phyloP scores from a whole-genome alignment of 148 eudicot genomes.

The Nyssa sinensis region DNA sequence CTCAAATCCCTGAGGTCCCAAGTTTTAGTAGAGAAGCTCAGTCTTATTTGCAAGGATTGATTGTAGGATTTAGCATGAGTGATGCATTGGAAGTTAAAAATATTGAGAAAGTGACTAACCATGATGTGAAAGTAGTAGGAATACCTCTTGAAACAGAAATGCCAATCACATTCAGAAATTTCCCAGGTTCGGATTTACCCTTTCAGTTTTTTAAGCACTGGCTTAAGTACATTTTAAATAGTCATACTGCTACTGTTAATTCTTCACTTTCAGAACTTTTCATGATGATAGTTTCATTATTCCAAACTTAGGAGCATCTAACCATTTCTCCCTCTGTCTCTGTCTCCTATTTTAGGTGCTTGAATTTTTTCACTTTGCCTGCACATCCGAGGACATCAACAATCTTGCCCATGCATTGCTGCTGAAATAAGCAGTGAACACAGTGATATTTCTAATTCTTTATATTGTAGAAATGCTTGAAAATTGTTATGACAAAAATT shows the following conservation, averaged over 20 bases:
- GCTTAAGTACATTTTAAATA: not conserved
- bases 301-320: not conserved
- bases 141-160: conserved; percentile 83
- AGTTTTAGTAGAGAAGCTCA: conserved; percentile 61
- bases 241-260: not conserved
- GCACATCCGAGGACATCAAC: conserved; percentile 97
- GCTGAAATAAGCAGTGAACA: conserved; percentile 74
- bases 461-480: too few relatives aligned
- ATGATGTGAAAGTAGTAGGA: conserved; percentile 97
- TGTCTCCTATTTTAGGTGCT: conserved; percentile 49
- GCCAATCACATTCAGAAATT: conserved; percentile 73
- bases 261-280: not conserved
- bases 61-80: conserved; percentile 54
- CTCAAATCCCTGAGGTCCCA: conserved; percentile 86
- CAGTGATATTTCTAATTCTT: conserved; percentile 24
- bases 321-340: not conserved
- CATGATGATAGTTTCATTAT: not conserved
- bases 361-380: conserved; percentile 97
- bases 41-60: conserved; percentile 51
- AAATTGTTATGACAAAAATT: too few relatives aligned
- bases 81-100: conserved; percentile 86
- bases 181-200: conserved; percentile 49
- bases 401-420: conserved; percentile 90
- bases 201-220: not conserved
- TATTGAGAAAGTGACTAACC: conserved; percentile 89